Percentiles rank a stretch among this genome's conserved stretches.
Evolutionary conservation across 2,329 filamentous ascomycete species (phyloP).

Genomic region (Magnaporthales sp.): DNA sequence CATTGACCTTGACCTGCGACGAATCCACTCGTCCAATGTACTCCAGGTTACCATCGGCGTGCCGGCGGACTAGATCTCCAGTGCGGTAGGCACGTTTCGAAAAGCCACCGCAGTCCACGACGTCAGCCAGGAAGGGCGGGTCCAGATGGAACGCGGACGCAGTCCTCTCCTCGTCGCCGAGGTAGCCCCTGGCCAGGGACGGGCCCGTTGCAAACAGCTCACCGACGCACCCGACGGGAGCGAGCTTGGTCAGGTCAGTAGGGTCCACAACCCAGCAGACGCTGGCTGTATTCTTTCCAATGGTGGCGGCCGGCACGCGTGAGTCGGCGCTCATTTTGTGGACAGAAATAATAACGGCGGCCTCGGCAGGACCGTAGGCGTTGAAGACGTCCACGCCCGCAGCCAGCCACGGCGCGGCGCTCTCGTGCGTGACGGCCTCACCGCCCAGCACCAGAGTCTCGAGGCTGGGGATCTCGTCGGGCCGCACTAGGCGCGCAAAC

Average conservation of each 20-base stretch:
- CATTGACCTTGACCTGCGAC: constrained; percentile 17
- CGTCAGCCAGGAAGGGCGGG: constrained; percentile 15
- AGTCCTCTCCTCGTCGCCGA: constrained; percentile 20
- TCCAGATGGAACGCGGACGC: constrained; percentile 11
- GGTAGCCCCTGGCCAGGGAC: constrained; percentile 34
- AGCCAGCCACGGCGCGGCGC: neutral
- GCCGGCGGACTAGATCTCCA: constrained; percentile 15
- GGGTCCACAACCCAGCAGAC: neutral
- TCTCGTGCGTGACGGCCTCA: neutral
- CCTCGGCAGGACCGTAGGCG: neutral
- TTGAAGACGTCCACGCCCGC: neutral
- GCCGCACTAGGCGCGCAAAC: constrained; percentile 30
- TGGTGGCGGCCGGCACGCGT: neutral
- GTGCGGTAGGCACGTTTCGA: constrained; percentile 15
- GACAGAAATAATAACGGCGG: neutral
- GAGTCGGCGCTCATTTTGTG: neutral
- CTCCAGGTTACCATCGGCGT: constrained; percentile 11
- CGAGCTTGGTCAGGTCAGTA: neutral
- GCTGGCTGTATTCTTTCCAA: neutral
- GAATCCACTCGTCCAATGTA: constrained; percentile 17
- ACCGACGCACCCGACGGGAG: neutral
- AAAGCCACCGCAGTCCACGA: neutral
- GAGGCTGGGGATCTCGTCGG: neutral
- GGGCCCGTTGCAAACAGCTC: constrained; percentile 36
- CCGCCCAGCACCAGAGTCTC: neutral